Conservation (phyloP, 495 filamentous ascomycete species). For the Penicillium coprophilum region DNA sequence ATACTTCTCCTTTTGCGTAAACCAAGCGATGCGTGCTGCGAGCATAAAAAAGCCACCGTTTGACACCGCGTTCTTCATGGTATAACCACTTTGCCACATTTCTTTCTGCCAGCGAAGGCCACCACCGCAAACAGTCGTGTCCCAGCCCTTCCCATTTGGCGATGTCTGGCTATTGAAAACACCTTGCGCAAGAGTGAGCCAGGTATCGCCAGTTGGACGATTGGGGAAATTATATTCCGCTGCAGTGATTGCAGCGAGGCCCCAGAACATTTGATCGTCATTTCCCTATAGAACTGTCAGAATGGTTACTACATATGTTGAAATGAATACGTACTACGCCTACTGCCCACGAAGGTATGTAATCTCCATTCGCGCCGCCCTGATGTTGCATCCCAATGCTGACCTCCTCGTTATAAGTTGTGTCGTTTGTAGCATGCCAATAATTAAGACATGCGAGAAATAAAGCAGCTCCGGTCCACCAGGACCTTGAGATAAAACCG, state of each 20-base stretch:
- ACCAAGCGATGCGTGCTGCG: constrained; percentile 63
- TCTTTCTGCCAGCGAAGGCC: constrained; percentile 81
- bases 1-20: constrained; percentile 69
- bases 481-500: constrained; percentile 36
- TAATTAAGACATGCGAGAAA: constrained; percentile 70
- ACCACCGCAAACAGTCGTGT: constrained; percentile 63
- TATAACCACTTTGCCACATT: constrained; percentile 67
- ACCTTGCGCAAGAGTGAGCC: constrained; percentile 54
- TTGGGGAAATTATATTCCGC: constrained; percentile 68
- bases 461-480: constrained; percentile 70
- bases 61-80: constrained; percentile 72
- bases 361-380: constrained; percentile 58
- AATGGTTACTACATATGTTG: neutral
- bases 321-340: neutral
- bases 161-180: constrained; percentile 58
- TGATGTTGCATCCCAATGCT: constrained; percentile 61
- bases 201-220: constrained; percentile 51
- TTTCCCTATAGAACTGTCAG: constrained; percentile 42
- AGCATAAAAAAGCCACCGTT: constrained; percentile 78
- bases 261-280: constrained; percentile 78
- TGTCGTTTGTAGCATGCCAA: constrained; percentile 69
- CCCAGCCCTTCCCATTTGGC: constrained; percentile 53
- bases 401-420: constrained; percentile 61
- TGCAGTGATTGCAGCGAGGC: constrained; percentile 64
- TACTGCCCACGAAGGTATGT: constrained; percentile 51